A percentile compares a stretch with the other conserved stretches of the same genome.
These are phyloP conservation scores for Cucurbita moschata DNA, from an alignment of 306 rosid genomes.

Conservation along the genomic window DNA sequence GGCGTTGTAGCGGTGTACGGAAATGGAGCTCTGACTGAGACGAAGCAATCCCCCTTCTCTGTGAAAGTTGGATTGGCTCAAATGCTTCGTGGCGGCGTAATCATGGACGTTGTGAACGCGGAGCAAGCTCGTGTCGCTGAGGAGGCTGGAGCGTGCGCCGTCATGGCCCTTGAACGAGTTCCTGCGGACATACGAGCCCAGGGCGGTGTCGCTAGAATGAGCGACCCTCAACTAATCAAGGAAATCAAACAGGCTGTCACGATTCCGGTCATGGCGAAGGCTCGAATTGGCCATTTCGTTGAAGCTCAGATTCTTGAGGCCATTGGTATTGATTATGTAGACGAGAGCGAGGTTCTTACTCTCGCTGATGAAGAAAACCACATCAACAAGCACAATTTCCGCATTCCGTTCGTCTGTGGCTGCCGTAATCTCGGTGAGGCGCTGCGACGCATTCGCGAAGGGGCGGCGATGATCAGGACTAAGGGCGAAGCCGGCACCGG, in stretches of 20 bases:
- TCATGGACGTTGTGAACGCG: conserved; percentile 93
- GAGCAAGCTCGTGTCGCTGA: conserved; percentile 83
- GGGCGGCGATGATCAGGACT: conserved; percentile 88
- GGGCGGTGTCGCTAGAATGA: conserved; percentile 84
- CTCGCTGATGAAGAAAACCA: conserved; percentile 72
- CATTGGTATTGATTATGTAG: conserved; percentile 70
- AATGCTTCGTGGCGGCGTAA: conserved; percentile 91
- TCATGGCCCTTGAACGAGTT: conserved; percentile 80
- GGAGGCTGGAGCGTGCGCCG: conserved; percentile 86
- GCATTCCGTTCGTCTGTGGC: conserved; percentile 78
- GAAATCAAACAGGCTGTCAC: conserved; percentile 79
- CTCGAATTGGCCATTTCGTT: conserved; percentile 81
- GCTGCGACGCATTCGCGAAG: conserved; percentile 64
- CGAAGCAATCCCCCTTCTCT: conserved; percentile 61
- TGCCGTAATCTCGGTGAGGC: conserved; percentile 89
- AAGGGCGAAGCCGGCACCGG: conserved; percentile 90
- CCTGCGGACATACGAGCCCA: conserved; percentile 80
- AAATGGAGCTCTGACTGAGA: conserved; percentile 59
- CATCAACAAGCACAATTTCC: conserved; percentile 81
- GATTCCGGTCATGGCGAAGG: conserved; percentile 88
- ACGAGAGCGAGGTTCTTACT: conserved; percentile 74
- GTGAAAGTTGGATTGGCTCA: conserved; percentile 85
- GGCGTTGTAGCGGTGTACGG: conserved; percentile 77
- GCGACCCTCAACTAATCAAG: conserved; percentile 71
- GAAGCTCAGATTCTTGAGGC: conserved; percentile 89